These are phyloP conservation scores for Aureobasidium sp. DNA, from an alignment of 2,329 filamentous ascomycete genomes.

Conservation along the genomic window DNA sequence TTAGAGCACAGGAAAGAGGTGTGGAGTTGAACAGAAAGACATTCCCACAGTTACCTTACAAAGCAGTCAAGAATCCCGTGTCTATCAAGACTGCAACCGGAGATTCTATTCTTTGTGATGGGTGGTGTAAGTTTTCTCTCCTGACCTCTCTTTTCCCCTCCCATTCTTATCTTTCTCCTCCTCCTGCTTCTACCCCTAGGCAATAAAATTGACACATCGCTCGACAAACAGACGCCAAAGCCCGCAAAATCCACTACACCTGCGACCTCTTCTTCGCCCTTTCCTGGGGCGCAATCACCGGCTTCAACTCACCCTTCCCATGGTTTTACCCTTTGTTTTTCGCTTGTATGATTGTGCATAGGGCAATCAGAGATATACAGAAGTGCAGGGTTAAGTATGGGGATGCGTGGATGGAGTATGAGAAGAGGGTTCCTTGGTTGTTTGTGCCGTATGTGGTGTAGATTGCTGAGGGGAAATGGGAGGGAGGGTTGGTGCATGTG, in stretches of 20 bases:
- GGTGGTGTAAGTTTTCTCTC: constrained; percentile 1
- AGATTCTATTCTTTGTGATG: constrained; percentile 1
- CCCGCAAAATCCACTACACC: constrained; percentile 4
- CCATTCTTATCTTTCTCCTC: not conserved
- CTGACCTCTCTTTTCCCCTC: not conserved
- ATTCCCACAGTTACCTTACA: constrained; percentile 1
- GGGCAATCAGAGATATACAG: not conserved
- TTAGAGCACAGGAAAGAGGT: constrained; percentile 6
- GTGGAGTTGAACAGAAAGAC: constrained; percentile 1
- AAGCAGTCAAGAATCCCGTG: not conserved
- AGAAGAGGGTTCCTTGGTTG: constrained; percentile 3
- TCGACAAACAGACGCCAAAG: not conserved
- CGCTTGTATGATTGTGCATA: constrained; percentile 5
- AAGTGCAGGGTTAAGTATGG: constrained; percentile 4
- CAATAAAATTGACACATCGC: no score
- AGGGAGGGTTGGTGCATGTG: no score
- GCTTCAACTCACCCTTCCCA: not conserved
- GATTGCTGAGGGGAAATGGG: no score
- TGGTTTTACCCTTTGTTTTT: constrained; percentile 7
- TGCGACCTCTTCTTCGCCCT: constrained; percentile 5
- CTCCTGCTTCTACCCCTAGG: no score
- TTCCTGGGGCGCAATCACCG: constrained; percentile 3
- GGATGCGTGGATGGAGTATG: constrained; percentile 5
- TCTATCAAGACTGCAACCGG: constrained; percentile 9
- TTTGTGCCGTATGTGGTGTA: not conserved